Conservation (phyloP, 129 eudicot species). For the Lactuca saligna region DNA sequence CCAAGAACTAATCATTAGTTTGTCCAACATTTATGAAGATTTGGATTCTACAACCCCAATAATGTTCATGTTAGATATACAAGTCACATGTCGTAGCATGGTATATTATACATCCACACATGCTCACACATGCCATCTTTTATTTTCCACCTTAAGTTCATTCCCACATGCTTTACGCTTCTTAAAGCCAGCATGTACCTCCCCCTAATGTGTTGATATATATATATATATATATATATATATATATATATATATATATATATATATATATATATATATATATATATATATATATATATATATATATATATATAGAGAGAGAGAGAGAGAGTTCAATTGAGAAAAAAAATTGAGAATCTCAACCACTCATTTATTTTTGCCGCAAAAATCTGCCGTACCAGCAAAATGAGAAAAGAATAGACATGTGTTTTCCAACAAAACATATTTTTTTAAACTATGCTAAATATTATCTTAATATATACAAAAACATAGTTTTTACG, state of each 20-base stretch:
- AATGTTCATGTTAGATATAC: constrained; percentile 22
- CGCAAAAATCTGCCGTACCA: no score
- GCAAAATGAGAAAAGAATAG: no score
- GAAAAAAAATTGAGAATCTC: no score
- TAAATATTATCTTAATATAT: no score
- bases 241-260: neutral
- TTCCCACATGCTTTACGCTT: constrained; percentile 35
- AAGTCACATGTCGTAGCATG: constrained; percentile 31
- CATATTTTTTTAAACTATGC: no score
- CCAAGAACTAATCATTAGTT: constrained; percentile 3
- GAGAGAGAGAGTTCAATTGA: no score
- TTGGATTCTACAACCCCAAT: constrained; percentile 21
- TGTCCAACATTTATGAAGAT: constrained; percentile 18
- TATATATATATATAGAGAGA: no score
- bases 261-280: neutral
- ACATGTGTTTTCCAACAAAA: no score
- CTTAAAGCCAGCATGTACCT: neutral
- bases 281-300: neutral
- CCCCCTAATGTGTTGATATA: constrained; percentile 5
- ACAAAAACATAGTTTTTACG: no score
- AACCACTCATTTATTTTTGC: neutral
- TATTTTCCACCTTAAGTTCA: constrained; percentile 8
- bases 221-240: no score
- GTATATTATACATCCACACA: constrained; percentile 37
- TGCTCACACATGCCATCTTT: constrained; percentile 38